Evolutionary conservation across 176 grass and related monocot species (phyloP), one percentile per base, ranked within the genome.

Genomic region (Oryza glaberrima): DNA sequence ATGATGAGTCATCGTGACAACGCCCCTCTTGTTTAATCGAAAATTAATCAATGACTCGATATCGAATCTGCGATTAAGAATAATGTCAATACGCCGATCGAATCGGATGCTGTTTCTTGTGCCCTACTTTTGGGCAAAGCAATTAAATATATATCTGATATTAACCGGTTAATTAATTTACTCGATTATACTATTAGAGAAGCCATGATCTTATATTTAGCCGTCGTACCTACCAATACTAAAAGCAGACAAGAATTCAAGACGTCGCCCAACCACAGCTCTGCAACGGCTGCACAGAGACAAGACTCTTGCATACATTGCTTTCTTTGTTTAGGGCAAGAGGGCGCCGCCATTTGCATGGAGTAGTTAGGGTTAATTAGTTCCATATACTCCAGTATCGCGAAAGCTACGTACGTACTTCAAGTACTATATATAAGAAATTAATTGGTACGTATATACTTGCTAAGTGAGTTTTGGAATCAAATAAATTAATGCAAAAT

Each of bases 321-420:
- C 35, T 82, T 63, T 16, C 38, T 65, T 68, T 17, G 32, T 65
- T 34, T 30, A 34, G 11, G 61, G 23, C 78, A 77, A 69, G 8
- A 76, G 36, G 51, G 65, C 51, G 80, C 73, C 41, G 66, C 73
- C 79, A n/a, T 26, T 2, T 68, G 63, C 49, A 63, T 30, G 49
- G 34, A 41, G 20, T 80, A n/a, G 84, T 72, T 86, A 52, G 77
- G 26, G 58, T 38, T 20, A 67, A 69, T 66, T 67, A 67, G 77
- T 66, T 67, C 40, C 41, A 67, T 45, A 66, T 45, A 40, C 69
- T 35, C 11, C 8, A 25, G 36, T 11, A 7, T 56, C 52, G 52
- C 16, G 52, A 56, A 6, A 72, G 3, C 5, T 66, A 52, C 76
- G 3, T 86, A 52, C 54, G 30, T 32, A 32, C 30, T 32, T 32